phyloP scores from a whole-genome alignment of 768 basidiomycete species.

The Tephrocybe sp. region DNA sequence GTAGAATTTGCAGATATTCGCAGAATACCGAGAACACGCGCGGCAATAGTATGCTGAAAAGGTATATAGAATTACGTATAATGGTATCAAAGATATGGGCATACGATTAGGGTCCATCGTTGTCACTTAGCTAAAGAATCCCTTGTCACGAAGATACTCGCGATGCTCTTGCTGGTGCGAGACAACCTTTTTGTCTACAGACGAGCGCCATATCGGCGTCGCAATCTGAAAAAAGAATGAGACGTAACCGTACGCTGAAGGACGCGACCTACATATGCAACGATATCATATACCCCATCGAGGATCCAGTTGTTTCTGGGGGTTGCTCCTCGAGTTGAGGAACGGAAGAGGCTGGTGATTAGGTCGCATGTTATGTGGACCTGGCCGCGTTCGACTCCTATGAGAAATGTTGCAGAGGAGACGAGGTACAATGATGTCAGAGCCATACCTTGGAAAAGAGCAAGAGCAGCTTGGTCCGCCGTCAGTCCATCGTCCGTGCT shows the following conservation, averaged over 20 bases:
- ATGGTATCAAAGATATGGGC: too few species aligned
- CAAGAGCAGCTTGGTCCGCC: conserved; percentile 61
- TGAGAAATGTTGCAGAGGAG: background rate
- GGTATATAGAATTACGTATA: too few species aligned
- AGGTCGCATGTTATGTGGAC: conserved; percentile 78
- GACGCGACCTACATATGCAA: conserved; percentile 42
- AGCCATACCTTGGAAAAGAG: conserved; percentile 55
- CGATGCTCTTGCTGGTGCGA: conserved; percentile 48
- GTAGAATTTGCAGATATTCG: too few species aligned
- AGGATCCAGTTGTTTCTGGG: conserved; percentile 60
- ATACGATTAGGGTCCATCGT: too few species aligned
- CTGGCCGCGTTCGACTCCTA: conserved; percentile 68
- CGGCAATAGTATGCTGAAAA: too few species aligned
- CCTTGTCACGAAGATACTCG: conserved; percentile 40
- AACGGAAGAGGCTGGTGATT: conserved; percentile 65
- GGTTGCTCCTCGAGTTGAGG: conserved; percentile 62
- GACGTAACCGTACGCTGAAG: conserved; percentile 6
- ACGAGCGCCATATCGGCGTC: conserved; percentile 50
- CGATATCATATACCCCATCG: conserved; percentile 50
- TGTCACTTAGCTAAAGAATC: conserved; percentile 37
- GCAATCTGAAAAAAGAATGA: conserved; percentile 37
- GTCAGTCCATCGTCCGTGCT: conserved; percentile 64
- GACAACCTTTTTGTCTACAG: conserved; percentile 47
- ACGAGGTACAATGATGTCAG: background rate
- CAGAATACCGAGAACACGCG: too few species aligned